These are phyloP conservation scores for Saturnispora hagleri DNA, from an alignment of 805 yeast species.

Conservation along the genomic window DNA sequence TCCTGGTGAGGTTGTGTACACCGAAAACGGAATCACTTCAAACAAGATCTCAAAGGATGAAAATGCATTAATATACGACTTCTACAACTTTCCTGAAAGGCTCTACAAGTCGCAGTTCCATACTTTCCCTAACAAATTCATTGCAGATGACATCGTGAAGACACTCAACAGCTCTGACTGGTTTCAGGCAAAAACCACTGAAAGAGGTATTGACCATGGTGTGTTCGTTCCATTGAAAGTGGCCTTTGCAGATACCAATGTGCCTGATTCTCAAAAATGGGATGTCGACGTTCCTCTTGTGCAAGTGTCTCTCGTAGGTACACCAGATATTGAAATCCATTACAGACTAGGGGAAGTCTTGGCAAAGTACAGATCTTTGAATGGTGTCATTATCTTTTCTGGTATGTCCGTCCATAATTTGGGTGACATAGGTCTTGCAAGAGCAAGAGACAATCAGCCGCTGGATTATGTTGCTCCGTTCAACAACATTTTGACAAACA, in stretches of 20 bases:
- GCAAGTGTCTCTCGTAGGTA: conserved; percentile 40
- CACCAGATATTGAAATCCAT: conserved; percentile 34
- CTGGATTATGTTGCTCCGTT: conserved; percentile 47
- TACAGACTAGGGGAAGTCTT: conserved; percentile 50
- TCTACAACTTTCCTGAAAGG: conserved; percentile 58
- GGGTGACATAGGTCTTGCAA: conserved; percentile 37
- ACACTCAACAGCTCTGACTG: conserved; percentile 37
- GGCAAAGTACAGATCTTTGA: conserved; percentile 40
- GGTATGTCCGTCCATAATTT: conserved; percentile 81
- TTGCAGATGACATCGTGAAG: conserved; percentile 38
- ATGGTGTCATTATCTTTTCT: conserved; percentile 49
- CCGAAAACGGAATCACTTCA: conserved; percentile 12
- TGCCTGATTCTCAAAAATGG: conserved; percentile 28
- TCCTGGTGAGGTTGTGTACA: conserved; percentile 14
- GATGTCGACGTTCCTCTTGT: conserved; percentile 41
- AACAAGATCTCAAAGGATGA: conserved; percentile 26
- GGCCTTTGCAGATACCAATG: conserved; percentile 42
- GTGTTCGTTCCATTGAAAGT: conserved; percentile 74
- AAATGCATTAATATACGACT: conserved; percentile 61
- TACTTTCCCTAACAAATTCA: conserved; percentile 32
- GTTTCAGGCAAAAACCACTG: conserved; percentile 30
- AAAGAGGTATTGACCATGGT: conserved; percentile 78
- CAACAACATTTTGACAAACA: conserved; percentile 35
- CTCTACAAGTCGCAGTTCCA: conserved; percentile 59
- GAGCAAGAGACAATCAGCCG: conserved; percentile 9